Percentiles rank a stretch among this genome's conserved stretches.
Evolutionary conservation across 73 alveolate genomes (phyloP).

Genomic region (Paramecium octaurelia): DNA sequence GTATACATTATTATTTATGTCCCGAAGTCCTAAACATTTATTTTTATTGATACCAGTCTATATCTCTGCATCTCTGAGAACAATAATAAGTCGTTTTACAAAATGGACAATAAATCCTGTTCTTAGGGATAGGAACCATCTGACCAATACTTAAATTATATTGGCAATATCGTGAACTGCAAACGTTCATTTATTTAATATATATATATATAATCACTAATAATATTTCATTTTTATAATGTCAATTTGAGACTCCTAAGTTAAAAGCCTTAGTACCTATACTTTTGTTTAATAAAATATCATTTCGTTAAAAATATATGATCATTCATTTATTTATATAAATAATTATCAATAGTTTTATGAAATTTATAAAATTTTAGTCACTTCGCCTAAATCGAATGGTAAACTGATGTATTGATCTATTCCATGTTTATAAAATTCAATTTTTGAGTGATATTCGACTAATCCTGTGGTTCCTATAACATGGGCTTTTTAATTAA

Average conservation of each 20-base stretch:
- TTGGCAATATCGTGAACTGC: conserved; percentile 50
- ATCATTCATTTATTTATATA: not conserved
- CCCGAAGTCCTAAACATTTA: conserved; percentile 26
- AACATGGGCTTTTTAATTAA: not conserved
- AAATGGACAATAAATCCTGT: conserved; percentile 7
- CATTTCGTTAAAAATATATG: not conserved
- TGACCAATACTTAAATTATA: not conserved
- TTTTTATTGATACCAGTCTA: conserved; percentile 1
- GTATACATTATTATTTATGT: not conserved
- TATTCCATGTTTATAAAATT: conserved; percentile 30
- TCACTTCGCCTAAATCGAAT: not conserved
- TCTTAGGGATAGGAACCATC: not conserved
- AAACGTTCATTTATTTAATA: not conserved
- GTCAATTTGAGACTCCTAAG: not conserved
- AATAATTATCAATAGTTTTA: not conserved
- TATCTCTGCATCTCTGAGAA: conserved; percentile 42
- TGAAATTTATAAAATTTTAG: not conserved
- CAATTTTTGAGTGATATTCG: not conserved
- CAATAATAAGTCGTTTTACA: conserved; percentile 24
- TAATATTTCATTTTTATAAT: not conserved
- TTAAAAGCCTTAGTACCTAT: not conserved
- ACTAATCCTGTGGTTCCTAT: conserved; percentile 7
- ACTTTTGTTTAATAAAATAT: not conserved
- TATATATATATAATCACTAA: not conserved
- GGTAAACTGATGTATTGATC: conserved; percentile 46